Percentiles rank a stretch among this genome's conserved stretches.
These are phyloP conservation scores for Globisporangium abappressorium DNA, from an alignment of 352 stramenopile species.

Conservation along the genomic window DNA sequence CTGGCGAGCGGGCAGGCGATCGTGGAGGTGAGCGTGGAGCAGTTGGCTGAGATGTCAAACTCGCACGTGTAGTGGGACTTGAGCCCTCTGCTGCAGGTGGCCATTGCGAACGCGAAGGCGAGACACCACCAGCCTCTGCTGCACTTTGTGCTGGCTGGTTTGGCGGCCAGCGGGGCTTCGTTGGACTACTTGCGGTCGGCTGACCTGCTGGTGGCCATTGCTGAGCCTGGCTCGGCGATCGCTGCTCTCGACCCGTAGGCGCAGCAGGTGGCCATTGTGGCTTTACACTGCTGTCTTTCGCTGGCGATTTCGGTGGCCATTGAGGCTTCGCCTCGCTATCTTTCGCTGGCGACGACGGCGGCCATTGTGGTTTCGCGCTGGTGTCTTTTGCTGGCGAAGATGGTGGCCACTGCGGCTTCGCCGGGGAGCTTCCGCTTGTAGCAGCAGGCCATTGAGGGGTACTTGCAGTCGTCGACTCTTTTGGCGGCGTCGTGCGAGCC, in stretches of 20 bases:
- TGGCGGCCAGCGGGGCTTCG: conserved; percentile 46
- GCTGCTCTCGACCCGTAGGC: neutral
- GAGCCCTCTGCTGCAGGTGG: conserved; percentile 26
- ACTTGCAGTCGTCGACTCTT: conserved; percentile 24
- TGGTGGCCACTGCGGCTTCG: conserved; percentile 33
- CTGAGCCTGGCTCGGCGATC: neutral
- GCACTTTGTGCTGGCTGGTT: conserved; percentile 19
- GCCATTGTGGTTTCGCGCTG: conserved; percentile 22
- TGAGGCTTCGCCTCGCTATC: conserved; percentile 22
- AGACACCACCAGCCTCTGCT: conserved; percentile 5
- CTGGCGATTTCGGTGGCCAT: conserved; percentile 32
- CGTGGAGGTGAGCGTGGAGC: conserved; percentile 23
- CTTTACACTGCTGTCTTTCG: conserved; percentile 20
- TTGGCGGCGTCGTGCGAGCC: conserved; percentile 13
- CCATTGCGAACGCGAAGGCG: conserved; percentile 38
- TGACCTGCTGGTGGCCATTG: conserved; percentile 30
- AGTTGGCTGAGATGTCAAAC: conserved; percentile 16
- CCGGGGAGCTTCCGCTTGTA: conserved; percentile 1
- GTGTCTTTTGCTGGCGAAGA: conserved; percentile 21
- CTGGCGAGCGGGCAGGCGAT: conserved; percentile 20
- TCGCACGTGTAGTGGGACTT: neutral
- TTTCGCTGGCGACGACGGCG: conserved; percentile 18
- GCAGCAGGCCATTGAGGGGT: conserved; percentile 57
- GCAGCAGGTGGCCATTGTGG: conserved; percentile 36
- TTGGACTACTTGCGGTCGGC: conserved; percentile 9